Conservation (phyloP, 495 filamentous ascomycete genomes). For the Hyaloscypha finlandica region DNA sequence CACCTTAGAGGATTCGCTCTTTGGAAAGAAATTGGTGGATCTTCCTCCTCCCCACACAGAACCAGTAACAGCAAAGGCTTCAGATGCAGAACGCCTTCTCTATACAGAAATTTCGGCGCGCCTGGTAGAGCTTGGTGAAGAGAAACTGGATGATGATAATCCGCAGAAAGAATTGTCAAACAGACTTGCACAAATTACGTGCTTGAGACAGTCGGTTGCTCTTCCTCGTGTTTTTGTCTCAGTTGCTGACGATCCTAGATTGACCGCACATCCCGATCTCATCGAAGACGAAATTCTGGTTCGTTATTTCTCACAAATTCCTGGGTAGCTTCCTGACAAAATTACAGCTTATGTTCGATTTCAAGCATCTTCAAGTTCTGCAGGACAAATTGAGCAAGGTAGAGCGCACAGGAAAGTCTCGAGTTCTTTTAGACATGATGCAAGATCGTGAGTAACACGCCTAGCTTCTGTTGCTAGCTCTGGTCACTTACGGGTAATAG, state of each 20-base stretch:
- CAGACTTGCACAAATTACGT: background rate
- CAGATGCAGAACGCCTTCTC: slow-evolving; percentile 36
- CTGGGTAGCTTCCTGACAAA: background rate
- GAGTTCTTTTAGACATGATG: background rate
- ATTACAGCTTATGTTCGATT: background rate
- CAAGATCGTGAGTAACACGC: background rate
- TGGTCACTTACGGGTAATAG: background rate
- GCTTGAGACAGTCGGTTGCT: slow-evolving; percentile 10
- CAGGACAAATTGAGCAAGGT: background rate
- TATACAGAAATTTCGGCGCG: slow-evolving; percentile 48
- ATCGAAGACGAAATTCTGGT: slow-evolving; percentile 10
- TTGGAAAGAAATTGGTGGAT: background rate
- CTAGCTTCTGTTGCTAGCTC: background rate
- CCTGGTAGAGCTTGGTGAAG: slow-evolving; percentile 1
- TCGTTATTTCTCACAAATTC: background rate
- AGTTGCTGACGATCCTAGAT: slow-evolving; percentile 1
- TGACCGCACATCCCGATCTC: slow-evolving; percentile 18
- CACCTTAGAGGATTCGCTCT: background rate
- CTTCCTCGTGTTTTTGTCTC: slow-evolving; percentile 7
- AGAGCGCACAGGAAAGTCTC: background rate
- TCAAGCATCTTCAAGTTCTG: slow-evolving; percentile 3
- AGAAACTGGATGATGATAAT: slow-evolving; percentile 4
- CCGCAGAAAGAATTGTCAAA: background rate
- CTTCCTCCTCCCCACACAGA: background rate
- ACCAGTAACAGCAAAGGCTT: background rate